Conservation (phyloP, 2,329 filamentous ascomycete species). For the Aaosphaeria arxii region DNA sequence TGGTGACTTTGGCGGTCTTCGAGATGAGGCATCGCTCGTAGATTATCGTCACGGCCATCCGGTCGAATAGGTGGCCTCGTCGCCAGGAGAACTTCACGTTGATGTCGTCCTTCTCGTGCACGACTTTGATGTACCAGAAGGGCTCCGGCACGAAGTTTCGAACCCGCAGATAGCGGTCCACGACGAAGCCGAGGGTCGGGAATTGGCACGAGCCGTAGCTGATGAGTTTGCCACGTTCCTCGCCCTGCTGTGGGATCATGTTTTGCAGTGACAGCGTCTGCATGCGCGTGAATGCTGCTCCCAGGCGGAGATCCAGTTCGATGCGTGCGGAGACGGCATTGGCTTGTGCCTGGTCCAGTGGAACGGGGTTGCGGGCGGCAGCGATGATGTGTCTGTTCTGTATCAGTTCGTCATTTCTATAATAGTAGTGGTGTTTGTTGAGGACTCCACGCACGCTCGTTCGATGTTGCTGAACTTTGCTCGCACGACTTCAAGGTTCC, state of each 20-base stretch:
- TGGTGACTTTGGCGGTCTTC: conserved; percentile 74
- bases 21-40: conserved; percentile 81
- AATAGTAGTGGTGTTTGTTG: not conserved
- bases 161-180: conserved; percentile 92
- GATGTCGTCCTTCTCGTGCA: conserved; percentile 72
- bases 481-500: conserved; percentile 72
- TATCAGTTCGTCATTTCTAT: not conserved
- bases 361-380: conserved; percentile 73
- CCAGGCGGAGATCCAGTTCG: conserved; percentile 87
- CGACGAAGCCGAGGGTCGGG: conserved; percentile 92
- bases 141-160: conserved; percentile 88
- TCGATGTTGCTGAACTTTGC: conserved; percentile 97
- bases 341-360: conserved; percentile 81
- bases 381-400: conserved; percentile 72
- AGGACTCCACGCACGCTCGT: conserved; percentile 61
- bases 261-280: conserved; percentile 74
- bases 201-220: conserved; percentile 98
- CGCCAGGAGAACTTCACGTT: conserved; percentile 83
- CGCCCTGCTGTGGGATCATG: conserved; percentile 63
- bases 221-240: conserved; percentile 59
- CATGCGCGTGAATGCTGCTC: conserved; percentile 87
- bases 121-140: conserved; percentile 90
- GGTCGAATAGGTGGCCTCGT: conserved; percentile 81
- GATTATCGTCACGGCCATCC: conserved; percentile 73
- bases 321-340: conserved; percentile 86